Evolutionary conservation across 2,329 filamentous ascomycete genomes (phyloP).

Genomic region (Xylaria digitata): DNA sequence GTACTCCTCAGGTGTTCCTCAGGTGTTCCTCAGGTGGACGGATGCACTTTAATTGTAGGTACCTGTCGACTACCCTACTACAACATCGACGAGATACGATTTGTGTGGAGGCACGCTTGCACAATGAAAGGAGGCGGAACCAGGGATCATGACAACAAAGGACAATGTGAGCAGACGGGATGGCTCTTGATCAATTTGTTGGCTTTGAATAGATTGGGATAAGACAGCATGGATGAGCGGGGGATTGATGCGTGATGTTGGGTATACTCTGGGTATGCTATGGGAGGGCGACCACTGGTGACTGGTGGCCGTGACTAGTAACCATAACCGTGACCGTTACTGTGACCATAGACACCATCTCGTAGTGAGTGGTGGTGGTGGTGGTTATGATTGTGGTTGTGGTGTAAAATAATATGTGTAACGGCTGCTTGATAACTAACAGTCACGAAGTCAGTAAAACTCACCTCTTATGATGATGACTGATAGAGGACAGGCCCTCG

Average conservation of each 20-base stretch:
- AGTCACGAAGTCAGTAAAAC: slow-evolving; percentile 26
- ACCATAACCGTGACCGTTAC: slow-evolving; percentile 17
- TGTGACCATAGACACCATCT: slow-evolving; percentile 28
- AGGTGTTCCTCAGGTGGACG: slow-evolving; percentile 24
- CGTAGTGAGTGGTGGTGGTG: slow-evolving; percentile 25
- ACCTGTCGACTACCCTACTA: slow-evolving; percentile 26
- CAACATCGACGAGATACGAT: slow-evolving; percentile 20
- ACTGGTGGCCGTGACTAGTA: neutral
- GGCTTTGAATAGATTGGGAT: slow-evolving; percentile 10
- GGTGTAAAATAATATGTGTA: slow-evolving; percentile 31
- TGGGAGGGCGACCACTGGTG: slow-evolving; percentile 21
- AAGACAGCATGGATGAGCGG: slow-evolving; percentile 26
- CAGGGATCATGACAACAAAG: slow-evolving; percentile 14
- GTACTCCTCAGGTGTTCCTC: slow-evolving; percentile 19
- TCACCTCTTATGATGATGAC: slow-evolving; percentile 34
- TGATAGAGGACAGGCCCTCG: slow-evolving; percentile 15
- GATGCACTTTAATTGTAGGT: slow-evolving; percentile 29
- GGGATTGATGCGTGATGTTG: slow-evolving; percentile 24
- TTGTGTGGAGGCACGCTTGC: slow-evolving; percentile 14
- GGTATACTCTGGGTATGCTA: slow-evolving; percentile 8
- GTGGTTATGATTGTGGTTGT: no score
- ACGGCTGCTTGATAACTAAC: slow-evolving; percentile 22
- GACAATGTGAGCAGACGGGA: slow-evolving; percentile 13
- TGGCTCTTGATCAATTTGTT: slow-evolving; percentile 14
- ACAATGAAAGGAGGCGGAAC: slow-evolving; percentile 21